phyloP scores from a whole-genome alignment of 768 basidiomycete genomes.

The Agrocybe pediades region DNA sequence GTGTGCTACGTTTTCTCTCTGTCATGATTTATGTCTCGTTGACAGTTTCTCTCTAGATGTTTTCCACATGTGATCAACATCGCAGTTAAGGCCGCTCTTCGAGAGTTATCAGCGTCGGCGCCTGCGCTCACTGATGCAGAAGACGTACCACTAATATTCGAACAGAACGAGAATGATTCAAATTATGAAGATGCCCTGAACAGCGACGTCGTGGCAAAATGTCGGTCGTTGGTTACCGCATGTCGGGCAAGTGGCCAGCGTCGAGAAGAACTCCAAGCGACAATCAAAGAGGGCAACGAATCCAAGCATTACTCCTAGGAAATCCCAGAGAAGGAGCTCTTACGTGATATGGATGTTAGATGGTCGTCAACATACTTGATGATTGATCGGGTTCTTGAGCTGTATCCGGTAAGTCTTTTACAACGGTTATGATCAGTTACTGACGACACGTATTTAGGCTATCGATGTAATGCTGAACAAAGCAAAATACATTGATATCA shows the following conservation, averaged over 20 bases:
- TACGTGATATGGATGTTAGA: conserved; percentile 29
- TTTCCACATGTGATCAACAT: conserved; percentile 36
- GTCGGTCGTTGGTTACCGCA: conserved; percentile 25
- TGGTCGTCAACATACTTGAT: conserved; percentile 36
- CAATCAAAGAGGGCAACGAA: conserved; percentile 27
- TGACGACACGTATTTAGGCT: conserved; percentile 24
- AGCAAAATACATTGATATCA: conserved; percentile 14
- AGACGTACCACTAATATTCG: not conserved
- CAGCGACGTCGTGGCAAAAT: conserved; percentile 24
- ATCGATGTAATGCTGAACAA: conserved; percentile 19
- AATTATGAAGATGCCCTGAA: conserved; percentile 22
- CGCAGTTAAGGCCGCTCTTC: conserved; percentile 25
- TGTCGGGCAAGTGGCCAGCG: conserved; percentile 32
- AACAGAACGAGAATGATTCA: not conserved
- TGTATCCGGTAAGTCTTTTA: conserved; percentile 23
- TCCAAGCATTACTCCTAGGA: conserved; percentile 4
- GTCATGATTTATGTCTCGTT: not conserved
- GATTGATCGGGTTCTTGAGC: conserved; percentile 26
- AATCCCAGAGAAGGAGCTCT: conserved; percentile 17
- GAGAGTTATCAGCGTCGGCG: conserved; percentile 22
- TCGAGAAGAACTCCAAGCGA: conserved; percentile 21
- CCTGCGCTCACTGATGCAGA: conserved; percentile 5
- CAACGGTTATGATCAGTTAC: conserved; percentile 28
- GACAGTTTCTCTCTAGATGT: conserved; percentile 20
- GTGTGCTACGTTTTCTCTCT: not conserved